Evolutionary conservation across 2,329 filamentous ascomycete genomes (phyloP).

Genomic region (Colletotrichum nymphaeae): DNA sequence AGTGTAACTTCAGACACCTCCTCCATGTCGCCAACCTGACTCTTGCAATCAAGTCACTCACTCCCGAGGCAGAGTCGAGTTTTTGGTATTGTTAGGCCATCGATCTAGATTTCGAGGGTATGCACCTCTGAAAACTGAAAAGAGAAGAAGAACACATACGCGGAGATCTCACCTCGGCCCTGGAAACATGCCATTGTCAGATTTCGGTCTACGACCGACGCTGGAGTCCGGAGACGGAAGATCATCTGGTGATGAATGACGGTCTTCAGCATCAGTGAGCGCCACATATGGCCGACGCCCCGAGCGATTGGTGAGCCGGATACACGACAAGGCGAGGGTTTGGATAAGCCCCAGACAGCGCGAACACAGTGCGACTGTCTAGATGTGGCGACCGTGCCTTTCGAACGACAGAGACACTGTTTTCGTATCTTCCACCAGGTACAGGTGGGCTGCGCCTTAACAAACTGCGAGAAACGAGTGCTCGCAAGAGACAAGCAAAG

Average conservation of each 20-base stretch:
- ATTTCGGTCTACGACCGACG: constrained; percentile 9
- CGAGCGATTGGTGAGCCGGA: constrained; percentile 7
- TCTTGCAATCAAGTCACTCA: constrained; percentile 20
- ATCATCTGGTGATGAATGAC: constrained; percentile 18
- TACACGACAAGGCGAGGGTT: constrained; percentile 16
- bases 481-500: constrained; percentile 9
- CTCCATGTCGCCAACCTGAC: constrained; percentile 27
- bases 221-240: constrained; percentile 21
- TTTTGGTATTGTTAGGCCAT: constrained; percentile 9
- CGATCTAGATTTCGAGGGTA: background rate
- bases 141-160: background rate
- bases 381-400: background rate
- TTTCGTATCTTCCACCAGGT: background rate
- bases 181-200: constrained; percentile 9
- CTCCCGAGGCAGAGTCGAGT: background rate
- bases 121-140: background rate
- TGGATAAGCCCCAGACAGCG: background rate
- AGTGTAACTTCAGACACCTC: constrained; percentile 24
- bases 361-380: constrained; percentile 22
- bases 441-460: background rate
- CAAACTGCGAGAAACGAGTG: background rate
- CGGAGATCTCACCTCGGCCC: background rate
- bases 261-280: background rate
- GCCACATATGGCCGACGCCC: background rate
- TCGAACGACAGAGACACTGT: background rate